Evolutionary conservation across 1,284 basidiomycete genomes (phyloP).

Genomic region (Ganoderma boninense): DNA sequence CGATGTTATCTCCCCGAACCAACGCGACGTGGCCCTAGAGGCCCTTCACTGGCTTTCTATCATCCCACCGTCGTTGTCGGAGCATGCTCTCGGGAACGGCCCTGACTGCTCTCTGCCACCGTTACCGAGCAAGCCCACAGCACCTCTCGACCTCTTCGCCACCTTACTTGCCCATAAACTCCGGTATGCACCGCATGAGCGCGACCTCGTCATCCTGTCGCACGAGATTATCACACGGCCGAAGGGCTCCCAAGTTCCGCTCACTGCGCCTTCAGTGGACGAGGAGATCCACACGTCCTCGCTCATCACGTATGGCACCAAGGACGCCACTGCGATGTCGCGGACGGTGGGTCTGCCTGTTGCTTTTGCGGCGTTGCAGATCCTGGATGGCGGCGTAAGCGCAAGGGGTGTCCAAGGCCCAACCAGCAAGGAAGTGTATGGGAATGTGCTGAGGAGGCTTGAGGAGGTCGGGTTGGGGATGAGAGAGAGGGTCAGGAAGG

Average conservation of each 20-base stretch:
- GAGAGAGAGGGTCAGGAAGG: slow-evolving; percentile 56
- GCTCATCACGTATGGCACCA: slow-evolving; percentile 77
- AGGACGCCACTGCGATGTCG: slow-evolving; percentile 83
- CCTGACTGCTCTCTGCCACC: slow-evolving; percentile 48
- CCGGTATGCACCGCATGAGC: slow-evolving; percentile 76
- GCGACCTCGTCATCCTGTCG: slow-evolving; percentile 88
- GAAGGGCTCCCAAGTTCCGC: slow-evolving; percentile 11
- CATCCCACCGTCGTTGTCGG: slow-evolving; percentile 39
- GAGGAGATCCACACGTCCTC: slow-evolving; percentile 79
- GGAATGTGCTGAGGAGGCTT: slow-evolving; percentile 67
- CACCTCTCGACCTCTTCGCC: slow-evolving; percentile 86
- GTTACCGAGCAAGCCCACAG: slow-evolving; percentile 50
- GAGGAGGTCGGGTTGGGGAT: slow-evolving; percentile 72
- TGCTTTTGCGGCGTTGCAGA: slow-evolving; percentile 36
- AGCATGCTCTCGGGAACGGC: slow-evolving; percentile 8
- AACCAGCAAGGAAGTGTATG: slow-evolving; percentile 65
- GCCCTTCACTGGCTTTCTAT: slow-evolving; percentile 72
- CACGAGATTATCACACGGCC: slow-evolving; percentile 77
- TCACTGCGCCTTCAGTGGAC: slow-evolving; percentile 27
- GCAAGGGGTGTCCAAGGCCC: slow-evolving; percentile 76
- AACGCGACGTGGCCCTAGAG: slow-evolving; percentile 49
- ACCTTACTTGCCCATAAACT: slow-evolving; percentile 79
- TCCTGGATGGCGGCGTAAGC: slow-evolving; percentile 65
- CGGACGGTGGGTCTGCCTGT: slow-evolving; percentile 75
- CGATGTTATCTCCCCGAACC: slow-evolving; percentile 46